Conservation (phyloP, 2,329 filamentous ascomycete genomes). For the Neurospora sp. region DNA sequence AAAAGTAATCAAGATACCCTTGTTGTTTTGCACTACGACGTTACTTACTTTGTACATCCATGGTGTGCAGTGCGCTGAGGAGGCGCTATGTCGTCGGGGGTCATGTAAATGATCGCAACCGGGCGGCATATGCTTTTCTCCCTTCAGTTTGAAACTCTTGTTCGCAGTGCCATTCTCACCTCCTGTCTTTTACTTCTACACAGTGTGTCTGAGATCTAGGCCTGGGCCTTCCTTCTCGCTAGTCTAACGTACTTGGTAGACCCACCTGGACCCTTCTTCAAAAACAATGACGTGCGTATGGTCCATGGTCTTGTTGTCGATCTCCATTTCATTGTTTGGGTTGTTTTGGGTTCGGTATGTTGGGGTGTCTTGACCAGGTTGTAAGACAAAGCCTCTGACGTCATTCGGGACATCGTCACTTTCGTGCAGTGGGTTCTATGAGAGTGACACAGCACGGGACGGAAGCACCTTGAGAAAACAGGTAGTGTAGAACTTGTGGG, state of each 20-base stretch:
- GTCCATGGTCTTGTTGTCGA: neutral
- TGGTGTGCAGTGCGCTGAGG: neutral
- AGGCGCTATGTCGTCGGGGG: neutral
- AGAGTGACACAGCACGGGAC: neutral
- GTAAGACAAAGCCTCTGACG: neutral
- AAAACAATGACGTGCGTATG: neutral
- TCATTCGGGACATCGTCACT: neutral
- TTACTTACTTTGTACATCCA: neutral
- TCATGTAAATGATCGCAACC: neutral
- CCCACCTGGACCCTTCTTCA: neutral
- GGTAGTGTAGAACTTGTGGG: neutral
- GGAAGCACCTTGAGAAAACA: neutral
- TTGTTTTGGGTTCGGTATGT: neutral
- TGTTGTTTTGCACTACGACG: neutral
- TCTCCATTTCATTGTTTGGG: neutral
- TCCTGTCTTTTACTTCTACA: too few species aligned
- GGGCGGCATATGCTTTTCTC: neutral
- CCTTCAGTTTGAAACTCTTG: too few species aligned
- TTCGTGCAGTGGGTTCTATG: neutral
- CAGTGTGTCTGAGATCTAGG: too few species aligned
- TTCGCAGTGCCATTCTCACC: too few species aligned
- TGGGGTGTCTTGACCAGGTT: neutral
- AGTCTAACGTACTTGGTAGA: neutral
- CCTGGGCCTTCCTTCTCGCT: too few species aligned
- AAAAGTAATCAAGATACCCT: neutral